These are phyloP conservation scores for Suillus brevipes DNA, from an alignment of 768 basidiomycete species.

Conservation along the genomic window DNA sequence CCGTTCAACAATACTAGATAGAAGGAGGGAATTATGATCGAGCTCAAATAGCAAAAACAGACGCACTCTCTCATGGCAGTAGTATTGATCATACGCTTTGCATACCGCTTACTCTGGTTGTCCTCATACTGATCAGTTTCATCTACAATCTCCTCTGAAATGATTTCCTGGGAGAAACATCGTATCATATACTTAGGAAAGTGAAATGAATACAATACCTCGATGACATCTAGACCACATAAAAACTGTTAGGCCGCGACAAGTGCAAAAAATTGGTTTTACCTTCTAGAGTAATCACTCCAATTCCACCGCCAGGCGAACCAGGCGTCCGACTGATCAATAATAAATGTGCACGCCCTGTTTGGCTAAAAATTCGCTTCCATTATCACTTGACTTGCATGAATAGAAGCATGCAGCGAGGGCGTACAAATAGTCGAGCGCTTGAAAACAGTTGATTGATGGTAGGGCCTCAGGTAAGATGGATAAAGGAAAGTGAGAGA, in stretches of 20 bases:
- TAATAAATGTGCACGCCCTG: conserved; percentile 89
- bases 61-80: conserved; percentile 75
- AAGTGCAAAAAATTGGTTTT: conserved; percentile 14
- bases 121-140: conserved; percentile 91
- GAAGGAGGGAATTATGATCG: background rate
- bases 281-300: conserved; percentile 90
- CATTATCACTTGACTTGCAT: background rate
- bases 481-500: conserved; percentile 73
- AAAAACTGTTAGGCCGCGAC: conserved; percentile 5
- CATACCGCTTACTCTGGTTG: conserved; percentile 76
- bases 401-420: background rate
- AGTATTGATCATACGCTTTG: conserved; percentile 68
- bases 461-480: conserved; percentile 89
- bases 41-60: background rate
- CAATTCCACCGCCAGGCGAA: conserved; percentile 77
- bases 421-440: conserved; percentile 84
- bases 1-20: conserved; percentile 55
- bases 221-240: conserved; percentile 61
- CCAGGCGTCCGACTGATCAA: conserved; percentile 89
- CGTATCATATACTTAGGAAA: background rate
- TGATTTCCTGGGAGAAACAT: conserved; percentile 69
- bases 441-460: conserved; percentile 91
- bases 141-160: conserved; percentile 95
- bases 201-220: conserved; percentile 39
- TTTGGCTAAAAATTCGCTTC: conserved; percentile 57